Conservation (phyloP, 352 stramenopile species). For the Thalassiosira mediterranea region DNA sequence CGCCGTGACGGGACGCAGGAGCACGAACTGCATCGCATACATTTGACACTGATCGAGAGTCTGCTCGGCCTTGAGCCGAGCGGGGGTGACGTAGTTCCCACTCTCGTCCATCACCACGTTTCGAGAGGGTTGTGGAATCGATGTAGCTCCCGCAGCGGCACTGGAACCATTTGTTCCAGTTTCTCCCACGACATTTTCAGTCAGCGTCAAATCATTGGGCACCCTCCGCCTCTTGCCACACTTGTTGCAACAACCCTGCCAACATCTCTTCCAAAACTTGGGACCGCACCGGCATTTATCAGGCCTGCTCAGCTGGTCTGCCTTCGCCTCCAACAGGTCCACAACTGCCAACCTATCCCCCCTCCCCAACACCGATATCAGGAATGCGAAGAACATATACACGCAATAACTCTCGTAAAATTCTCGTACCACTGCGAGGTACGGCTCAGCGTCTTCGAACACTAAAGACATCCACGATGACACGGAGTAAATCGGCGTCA, state of each 20-base stretch:
- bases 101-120: too few species aligned
- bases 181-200: constrained; percentile 1
- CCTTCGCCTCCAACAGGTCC: constrained; percentile 23
- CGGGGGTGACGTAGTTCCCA: constrained; percentile 5
- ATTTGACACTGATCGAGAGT: constrained; percentile 92
- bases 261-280: too few species aligned
- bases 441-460: constrained; percentile 83
- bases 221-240: not conserved
- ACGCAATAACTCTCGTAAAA: constrained; percentile 96
- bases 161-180: not conserved
- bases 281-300: constrained; percentile 54
- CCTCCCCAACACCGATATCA: constrained; percentile 91
- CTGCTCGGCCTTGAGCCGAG: constrained; percentile 48
- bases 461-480: constrained; percentile 78
- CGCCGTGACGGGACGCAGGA: constrained; percentile 89
- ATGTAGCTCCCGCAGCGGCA: not conserved
- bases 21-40: constrained; percentile 92
- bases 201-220: not conserved
- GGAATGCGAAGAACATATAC: constrained; percentile 94
- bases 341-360: constrained; percentile 87
- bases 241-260: too few species aligned
- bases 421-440: constrained; percentile 92
- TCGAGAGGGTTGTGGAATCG: too few species aligned
- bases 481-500: constrained; percentile 84
- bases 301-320: constrained; percentile 29